Base-by-base conservation (phyloP, 257 asterid genomes). In the Plantago major region DNA sequence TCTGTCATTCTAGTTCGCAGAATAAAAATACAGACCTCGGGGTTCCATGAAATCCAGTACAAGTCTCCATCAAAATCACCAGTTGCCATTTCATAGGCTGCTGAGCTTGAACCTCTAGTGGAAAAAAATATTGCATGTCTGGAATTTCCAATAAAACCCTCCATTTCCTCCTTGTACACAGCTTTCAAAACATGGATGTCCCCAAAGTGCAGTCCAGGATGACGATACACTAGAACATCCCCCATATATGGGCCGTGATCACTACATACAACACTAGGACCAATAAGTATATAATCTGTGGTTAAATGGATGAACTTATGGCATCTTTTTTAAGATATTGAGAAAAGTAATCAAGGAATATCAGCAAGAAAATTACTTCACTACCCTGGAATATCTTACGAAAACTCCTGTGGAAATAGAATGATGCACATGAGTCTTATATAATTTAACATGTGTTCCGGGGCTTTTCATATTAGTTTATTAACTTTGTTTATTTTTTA, bases 11-110 rank as follows among this genome's bases (percentile, higher is more conserved):
- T 33, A 4, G 6, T 33, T 33, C 3, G 8, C 22, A 16, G 11
- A 13, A 11, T 11, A 48, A 15, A 67, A 38, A 69, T 50, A 73
- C 74, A 50, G 60, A 91, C 98, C 95, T 79, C 81, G n/a, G 88
- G 88, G 65, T 91, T 82, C 61, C 86, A 78, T 26, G 98, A 91
- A 73, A 91, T 81, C 95, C 95, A 88, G 44, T 88, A 91, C 66
- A 19, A 58, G 62, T 91, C 98, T 7, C 96, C 98, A 64, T 88
- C 98, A 61, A 85, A 91, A 74, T 91, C 98, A 17, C 98, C 95
- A 52, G 89, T 86, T 14, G 92, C 96, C 79, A 91, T 91, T 78
- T 88, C 98, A 12, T 79, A 77, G 44, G 98, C 88, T 0, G 82
- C 96, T 9, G 96, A 88, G 63, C 73, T 84, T 7, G 44, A 55